Evolutionary conservation across 306 rosid species (phyloP).

Genomic region (Quercus robur): DNA sequence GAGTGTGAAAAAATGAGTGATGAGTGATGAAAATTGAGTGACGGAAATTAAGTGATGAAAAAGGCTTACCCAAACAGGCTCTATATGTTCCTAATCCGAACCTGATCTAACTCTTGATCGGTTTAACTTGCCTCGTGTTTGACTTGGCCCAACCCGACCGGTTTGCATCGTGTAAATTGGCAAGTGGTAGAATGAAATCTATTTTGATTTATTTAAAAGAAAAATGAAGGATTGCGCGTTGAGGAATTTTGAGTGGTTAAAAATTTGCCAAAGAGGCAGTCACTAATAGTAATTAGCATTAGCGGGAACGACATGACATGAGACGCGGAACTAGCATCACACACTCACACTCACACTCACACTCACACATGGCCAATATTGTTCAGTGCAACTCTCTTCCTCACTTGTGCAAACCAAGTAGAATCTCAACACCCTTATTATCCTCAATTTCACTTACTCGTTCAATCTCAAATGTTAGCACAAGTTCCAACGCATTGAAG

Average conservation of each 20-base stretch:
- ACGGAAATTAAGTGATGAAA: too few species aligned
- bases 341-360: too few species aligned
- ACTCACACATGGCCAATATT: slow-evolving; percentile 36
- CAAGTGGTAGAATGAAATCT: slow-evolving; percentile 41
- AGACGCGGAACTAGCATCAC: slow-evolving; percentile 4
- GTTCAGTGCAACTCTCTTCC: slow-evolving; percentile 42
- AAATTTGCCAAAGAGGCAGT: not conserved
- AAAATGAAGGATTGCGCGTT: too few species aligned
- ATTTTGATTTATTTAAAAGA: not conserved
- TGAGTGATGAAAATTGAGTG: too few species aligned
- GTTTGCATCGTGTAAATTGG: not conserved
- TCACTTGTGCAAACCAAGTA: slow-evolving; percentile 27
- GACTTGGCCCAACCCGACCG: too few species aligned
- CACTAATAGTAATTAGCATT: not conserved
- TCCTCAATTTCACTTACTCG: slow-evolving; percentile 20
- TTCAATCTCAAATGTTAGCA: slow-evolving; percentile 18
- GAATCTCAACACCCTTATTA: slow-evolving; percentile 14
- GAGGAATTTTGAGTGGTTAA: not conserved
- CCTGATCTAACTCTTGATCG: too few species aligned
- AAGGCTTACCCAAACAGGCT: too few species aligned
- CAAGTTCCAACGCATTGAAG: slow-evolving; percentile 24
- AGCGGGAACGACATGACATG: not conserved
- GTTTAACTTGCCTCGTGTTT: too few species aligned
- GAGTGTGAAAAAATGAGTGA: too few species aligned
- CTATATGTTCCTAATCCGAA: too few species aligned